Evolutionary conservation across 176 grass and related monocot genomes (phyloP).

Genomic region (Oryza rufipogon): DNA sequence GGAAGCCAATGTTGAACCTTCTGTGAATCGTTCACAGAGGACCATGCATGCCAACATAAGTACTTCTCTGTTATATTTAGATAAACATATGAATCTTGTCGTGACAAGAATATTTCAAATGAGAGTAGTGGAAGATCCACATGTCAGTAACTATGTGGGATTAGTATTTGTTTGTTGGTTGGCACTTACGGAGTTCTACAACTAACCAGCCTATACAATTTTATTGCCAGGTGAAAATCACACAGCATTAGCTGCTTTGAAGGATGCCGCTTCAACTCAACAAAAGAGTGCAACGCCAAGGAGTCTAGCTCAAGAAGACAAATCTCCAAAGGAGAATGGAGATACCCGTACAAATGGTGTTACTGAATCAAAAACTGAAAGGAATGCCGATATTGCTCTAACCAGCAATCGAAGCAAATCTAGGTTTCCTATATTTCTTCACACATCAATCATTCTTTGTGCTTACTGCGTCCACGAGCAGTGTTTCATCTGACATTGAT

Average conservation of each 20-base stretch:
- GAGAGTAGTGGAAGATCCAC: background rate
- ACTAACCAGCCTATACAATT: background rate
- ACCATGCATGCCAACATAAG: background rate
- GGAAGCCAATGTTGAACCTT: background rate
- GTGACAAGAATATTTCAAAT: background rate
- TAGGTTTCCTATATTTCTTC: conserved; percentile 72
- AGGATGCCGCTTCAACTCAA: conserved; percentile 54
- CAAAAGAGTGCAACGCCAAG: conserved; percentile 51
- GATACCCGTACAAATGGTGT: conserved; percentile 61
- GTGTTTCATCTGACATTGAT: conserved; percentile 70
- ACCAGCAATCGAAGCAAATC: conserved; percentile 78
- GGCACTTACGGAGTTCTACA: background rate
- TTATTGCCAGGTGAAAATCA: conserved; percentile 60
- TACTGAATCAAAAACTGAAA: conserved; percentile 50
- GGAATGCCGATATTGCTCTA: conserved; percentile 41
- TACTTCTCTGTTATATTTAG: background rate
- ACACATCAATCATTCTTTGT: conserved; percentile 62
- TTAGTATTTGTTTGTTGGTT: background rate
- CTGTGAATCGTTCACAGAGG: background rate
- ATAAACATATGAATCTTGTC: background rate
- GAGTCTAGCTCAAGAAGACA: conserved; percentile 51
- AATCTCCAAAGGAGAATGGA: conserved; percentile 65
- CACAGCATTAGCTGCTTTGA: conserved; percentile 39
- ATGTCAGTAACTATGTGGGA: background rate
- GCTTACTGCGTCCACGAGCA: conserved; percentile 53